Evolutionary conservation across 2,329 filamentous ascomycete species (phyloP).

Genomic region (Botryotinia calthae): DNA sequence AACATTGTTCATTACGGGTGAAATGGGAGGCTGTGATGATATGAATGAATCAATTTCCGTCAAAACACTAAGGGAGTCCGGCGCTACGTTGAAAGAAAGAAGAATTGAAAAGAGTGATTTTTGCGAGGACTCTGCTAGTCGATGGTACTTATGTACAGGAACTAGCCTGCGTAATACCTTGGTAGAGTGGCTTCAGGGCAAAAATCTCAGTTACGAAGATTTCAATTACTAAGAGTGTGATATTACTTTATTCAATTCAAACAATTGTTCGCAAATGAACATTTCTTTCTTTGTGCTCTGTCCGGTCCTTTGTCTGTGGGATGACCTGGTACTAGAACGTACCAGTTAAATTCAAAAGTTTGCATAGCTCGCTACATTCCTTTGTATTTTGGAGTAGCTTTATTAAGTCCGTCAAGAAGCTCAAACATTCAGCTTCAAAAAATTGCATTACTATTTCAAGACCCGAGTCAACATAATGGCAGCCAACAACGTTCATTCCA

Average conservation of each 20-base stretch:
- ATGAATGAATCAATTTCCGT: conserved; percentile 2
- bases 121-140: conserved; percentile 36
- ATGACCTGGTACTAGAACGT: background rate
- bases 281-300: background rate
- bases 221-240: conserved; percentile 41
- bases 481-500: conserved; percentile 2
- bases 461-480: conserved; percentile 1
- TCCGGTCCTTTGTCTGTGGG: background rate
- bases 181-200: conserved; percentile 47
- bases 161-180: conserved; percentile 49
- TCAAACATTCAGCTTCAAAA: background rate
- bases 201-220: conserved; percentile 49
- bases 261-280: conserved; percentile 16
- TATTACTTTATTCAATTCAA: background rate
- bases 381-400: conserved; percentile 5
- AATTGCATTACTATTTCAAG: background rate
- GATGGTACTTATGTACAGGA: conserved; percentile 61
- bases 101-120: conserved; percentile 50
- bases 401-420: background rate
- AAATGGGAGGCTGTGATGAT: conserved; percentile 13
- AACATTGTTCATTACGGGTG: conserved; percentile 64
- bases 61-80: conserved; percentile 33
- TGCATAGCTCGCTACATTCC: conserved; percentile 10
- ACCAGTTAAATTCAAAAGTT: background rate
- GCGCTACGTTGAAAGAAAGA: conserved; percentile 43